Conservation (phyloP, 192 early-diverging fungal species). For the Backusella psychrophila region DNA sequence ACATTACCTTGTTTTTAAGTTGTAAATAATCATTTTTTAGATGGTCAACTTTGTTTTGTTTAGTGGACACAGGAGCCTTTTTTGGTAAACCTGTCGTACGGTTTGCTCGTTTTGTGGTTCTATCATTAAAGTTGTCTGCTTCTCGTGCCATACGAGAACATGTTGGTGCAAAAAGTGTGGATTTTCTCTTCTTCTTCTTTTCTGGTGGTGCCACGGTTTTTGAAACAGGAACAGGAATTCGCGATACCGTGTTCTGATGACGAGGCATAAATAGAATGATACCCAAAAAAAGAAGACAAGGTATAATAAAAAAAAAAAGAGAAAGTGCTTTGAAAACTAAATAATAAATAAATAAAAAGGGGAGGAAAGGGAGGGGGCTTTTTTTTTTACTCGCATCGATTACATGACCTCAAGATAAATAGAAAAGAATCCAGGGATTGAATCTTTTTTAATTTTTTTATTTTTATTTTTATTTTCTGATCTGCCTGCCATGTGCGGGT, state of each 20-base stretch:
- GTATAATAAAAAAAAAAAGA: background rate
- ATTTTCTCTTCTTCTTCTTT: constrained; percentile 4
- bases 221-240: background rate
- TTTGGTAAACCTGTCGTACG: background rate
- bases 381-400: background rate
- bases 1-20: background rate
- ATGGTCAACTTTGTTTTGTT: background rate
- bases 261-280: background rate
- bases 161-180: constrained; percentile 7
- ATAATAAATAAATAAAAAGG: background rate
- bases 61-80: background rate
- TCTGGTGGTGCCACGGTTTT: background rate
- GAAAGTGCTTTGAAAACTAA: background rate
- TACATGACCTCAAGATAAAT: background rate
- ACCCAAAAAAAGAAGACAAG: background rate
- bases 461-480: background rate
- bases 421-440: constrained; percentile 3
- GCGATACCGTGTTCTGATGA: background rate
- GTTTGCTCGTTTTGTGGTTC: background rate
- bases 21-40: background rate
- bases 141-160: constrained; percentile 17
- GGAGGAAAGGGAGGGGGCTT: background rate
- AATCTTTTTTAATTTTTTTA: background rate
- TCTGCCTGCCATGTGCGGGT: background rate
- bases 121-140: constrained; percentile 9